A percentile compares a stretch with the other conserved stretches of the same genome.
Conservation (phyloP, 331 rosid genomes). For the Stylosanthes scabra region DNA sequence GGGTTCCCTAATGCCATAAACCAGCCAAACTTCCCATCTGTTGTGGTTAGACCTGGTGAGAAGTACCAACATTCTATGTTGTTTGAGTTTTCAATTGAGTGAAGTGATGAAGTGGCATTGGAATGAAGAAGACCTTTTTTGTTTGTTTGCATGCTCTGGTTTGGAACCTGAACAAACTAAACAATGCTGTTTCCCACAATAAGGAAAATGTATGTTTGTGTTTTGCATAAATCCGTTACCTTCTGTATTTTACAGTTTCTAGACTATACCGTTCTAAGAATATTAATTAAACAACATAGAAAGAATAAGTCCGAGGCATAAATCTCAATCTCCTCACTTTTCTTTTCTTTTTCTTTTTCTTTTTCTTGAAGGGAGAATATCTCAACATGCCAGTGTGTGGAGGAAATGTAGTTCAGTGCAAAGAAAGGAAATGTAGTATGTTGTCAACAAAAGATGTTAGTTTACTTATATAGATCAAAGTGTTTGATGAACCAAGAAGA, state of each 20-base stretch:
- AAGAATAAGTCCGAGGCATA: neutral
- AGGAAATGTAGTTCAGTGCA: too few relatives aligned
- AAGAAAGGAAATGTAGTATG: too few relatives aligned
- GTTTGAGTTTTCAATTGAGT: constrained; percentile 82
- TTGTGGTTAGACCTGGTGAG: constrained; percentile 81
- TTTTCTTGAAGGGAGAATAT: too few relatives aligned
- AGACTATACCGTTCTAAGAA: neutral
- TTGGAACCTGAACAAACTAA: constrained; percentile 18
- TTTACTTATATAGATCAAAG: too few relatives aligned
- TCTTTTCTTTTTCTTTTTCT: too few relatives aligned
- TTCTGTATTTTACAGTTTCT: neutral
- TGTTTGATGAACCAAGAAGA: too few relatives aligned
- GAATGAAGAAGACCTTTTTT: constrained; percentile 16
- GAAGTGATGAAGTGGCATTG: constrained; percentile 31
- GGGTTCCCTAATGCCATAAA: constrained; percentile 91
- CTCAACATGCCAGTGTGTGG: too few relatives aligned
- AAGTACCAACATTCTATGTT: constrained; percentile 84
- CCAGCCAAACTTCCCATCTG: constrained; percentile 73
- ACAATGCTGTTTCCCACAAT: constrained; percentile 30
- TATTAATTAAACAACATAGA: neutral
- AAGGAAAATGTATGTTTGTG: neutral
- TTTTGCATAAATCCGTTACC: neutral
- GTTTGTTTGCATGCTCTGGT: constrained; percentile 8
- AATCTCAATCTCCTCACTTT: too few relatives aligned
- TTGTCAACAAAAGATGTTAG: too few relatives aligned